Percentiles rank a stretch among this genome's conserved stretches.
Conservation (phyloP, 345 rosid species). For the Psidium friedrichsthalianum region DNA sequence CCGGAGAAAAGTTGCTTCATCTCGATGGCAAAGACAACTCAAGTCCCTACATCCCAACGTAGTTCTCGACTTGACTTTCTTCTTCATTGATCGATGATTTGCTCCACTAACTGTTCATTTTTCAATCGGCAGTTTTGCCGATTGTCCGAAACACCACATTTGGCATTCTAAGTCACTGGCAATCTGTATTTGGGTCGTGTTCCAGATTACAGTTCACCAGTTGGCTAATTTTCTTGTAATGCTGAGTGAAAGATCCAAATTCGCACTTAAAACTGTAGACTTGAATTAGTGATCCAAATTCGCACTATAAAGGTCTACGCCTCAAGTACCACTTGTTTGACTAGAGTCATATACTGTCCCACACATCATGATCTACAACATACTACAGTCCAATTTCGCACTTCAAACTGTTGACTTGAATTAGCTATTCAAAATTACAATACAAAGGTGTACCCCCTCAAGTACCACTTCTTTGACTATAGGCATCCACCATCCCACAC, state of each 20-base stretch:
- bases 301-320: not conserved
- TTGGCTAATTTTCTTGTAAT: not conserved
- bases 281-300: not conserved
- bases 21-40: not conserved
- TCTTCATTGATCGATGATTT: not conserved
- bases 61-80: not conserved
- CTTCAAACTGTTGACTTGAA: not conserved
- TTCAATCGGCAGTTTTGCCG: not conserved
- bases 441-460: not conserved
- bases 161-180: not conserved
- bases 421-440: not conserved
- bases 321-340: not conserved
- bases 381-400: not conserved
- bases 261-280: not conserved
- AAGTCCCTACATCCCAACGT: not conserved
- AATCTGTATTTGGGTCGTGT: not conserved
- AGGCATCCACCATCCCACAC: not conserved
- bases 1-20: not conserved
- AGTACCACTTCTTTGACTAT: not conserved
- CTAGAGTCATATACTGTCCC: not conserved
- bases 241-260: not conserved
- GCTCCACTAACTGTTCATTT: not conserved
- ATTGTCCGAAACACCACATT: not conserved
- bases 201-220: not conserved
- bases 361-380: not conserved